Evolutionary conservation across 139 green algal species (phyloP), one percentile per base, ranked within the genome.

Genomic region (Volvox africanus): DNA sequence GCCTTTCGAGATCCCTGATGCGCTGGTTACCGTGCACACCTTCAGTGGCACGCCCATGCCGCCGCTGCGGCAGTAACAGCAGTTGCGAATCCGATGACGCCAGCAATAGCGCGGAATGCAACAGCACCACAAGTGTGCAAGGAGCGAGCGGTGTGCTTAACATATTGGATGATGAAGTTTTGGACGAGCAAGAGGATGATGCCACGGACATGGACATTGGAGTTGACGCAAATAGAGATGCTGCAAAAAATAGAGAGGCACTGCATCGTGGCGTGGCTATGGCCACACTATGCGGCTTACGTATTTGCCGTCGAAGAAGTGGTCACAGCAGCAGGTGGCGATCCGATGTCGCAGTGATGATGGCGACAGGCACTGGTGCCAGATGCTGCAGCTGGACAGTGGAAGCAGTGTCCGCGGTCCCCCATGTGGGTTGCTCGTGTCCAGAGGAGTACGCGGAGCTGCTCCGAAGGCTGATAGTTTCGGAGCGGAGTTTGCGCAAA

Each of bases 371-470:
- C 65, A 28, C 21, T 28, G 65, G 65, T 28, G 65, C 75, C 28
- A 35, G 75, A 35, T 17, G 18, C 32, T 81, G 75, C 75, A 67
- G 37, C 28, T 86, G 80, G 80, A 44, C 32, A 28, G 80, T 86
- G 50, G 80, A 86, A 55, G 80, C 80, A 9, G 50, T 87, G 16
- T 76, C n/a, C 1, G 61, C 65, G 0, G 81, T 32, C 19, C 32
- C 65, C 9, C 17, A 61, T 9, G 61, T 32, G 61, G 61, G n/a
- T 11, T 76, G 30, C 30, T 32, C 28, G 3, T 28, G 30, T 1
- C 30, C 20, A 16, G 65, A 88, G 33, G 65, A 79, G 82, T 88
- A 88, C 65, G 65, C 28, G 30, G 82, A 79, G 82, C 9, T 28
- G 32, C 82, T 88, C 14, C 33, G 20, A 2, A 18, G 32, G 32